These are phyloP conservation scores for Cordyceps cateniannulata DNA, from an alignment of 2,329 filamentous ascomycete genomes.

Conservation along the genomic window DNA sequence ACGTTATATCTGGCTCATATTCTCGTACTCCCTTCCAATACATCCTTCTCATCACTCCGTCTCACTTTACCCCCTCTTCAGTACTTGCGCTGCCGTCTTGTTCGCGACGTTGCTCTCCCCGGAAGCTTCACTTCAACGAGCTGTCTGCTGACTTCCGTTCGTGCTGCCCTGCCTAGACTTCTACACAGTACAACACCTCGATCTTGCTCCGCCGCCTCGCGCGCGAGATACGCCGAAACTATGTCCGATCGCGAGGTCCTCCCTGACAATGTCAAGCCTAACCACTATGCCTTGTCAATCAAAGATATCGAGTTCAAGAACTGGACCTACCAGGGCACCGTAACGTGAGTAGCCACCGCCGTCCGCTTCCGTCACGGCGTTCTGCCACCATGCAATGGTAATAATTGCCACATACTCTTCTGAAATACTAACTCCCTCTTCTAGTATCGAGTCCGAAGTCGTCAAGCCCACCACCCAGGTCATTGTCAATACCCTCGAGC, in stretches of 20 bases:
- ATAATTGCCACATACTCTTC: neutral
- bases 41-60: neutral
- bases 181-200: neutral
- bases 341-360: conserved; percentile 41
- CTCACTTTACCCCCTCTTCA: neutral
- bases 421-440: conserved; percentile 13
- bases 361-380: conserved; percentile 5
- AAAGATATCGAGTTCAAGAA: conserved; percentile 69
- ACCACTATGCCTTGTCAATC: conserved; percentile 79
- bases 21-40: neutral
- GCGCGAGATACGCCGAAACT: conserved; percentile 16
- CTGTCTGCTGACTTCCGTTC: conserved; percentile 4
- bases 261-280: conserved; percentile 64
- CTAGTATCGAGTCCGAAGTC: conserved; percentile 68
- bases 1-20: conserved; percentile 6
- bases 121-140: neutral
- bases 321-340: conserved; percentile 76
- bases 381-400: neutral
- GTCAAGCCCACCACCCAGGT: conserved; percentile 67
- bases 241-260: conserved; percentile 59
- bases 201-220: conserved; percentile 8
- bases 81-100: neutral
- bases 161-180: neutral
- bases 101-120: neutral
- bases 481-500: conserved; percentile 76